These are phyloP conservation scores for Blastocystis sp. DNA, from an alignment of 352 stramenopile species.

Conservation along the genomic window DNA sequence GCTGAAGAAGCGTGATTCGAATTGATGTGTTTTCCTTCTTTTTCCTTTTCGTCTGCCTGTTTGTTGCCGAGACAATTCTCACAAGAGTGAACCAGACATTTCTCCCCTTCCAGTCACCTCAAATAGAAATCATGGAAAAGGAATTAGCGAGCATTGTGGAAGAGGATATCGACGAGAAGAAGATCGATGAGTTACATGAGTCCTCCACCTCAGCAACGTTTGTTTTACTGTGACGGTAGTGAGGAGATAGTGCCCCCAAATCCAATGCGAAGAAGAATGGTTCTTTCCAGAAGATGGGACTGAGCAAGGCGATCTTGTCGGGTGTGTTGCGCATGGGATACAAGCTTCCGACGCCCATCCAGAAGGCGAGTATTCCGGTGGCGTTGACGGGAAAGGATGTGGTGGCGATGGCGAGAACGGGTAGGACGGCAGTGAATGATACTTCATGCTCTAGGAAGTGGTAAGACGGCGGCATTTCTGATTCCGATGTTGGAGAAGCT, in stretches of 20 bases:
- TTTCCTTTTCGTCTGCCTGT: background rate
- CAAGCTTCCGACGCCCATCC: constrained; percentile 92
- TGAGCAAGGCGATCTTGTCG: constrained; percentile 63
- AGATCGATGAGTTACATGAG: background rate
- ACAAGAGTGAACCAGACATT: too few relatives aligned
- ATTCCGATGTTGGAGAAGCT: constrained; percentile 93
- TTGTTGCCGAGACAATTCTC: too few relatives aligned
- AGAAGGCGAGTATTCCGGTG: constrained; percentile 90
- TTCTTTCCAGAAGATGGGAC: constrained; percentile 62
- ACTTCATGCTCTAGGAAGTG: constrained; percentile 66
- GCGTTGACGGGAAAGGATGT: constrained; percentile 87
- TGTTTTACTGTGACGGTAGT: background rate
- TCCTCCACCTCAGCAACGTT: background rate
- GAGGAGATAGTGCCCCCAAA: background rate
- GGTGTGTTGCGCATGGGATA: constrained; percentile 84
- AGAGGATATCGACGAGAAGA: background rate
- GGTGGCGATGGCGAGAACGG: constrained; percentile 91
- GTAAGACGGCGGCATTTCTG: constrained; percentile 93
- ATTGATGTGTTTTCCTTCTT: background rate
- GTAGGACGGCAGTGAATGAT: constrained; percentile 22
- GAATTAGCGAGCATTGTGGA: background rate
- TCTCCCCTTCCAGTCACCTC: background rate
- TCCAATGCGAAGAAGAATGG: background rate
- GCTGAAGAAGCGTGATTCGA: background rate
- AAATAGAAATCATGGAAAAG: background rate